phyloP scores from a whole-genome alignment of 345 rosid genomes.

The Nephelium lappaceum region DNA sequence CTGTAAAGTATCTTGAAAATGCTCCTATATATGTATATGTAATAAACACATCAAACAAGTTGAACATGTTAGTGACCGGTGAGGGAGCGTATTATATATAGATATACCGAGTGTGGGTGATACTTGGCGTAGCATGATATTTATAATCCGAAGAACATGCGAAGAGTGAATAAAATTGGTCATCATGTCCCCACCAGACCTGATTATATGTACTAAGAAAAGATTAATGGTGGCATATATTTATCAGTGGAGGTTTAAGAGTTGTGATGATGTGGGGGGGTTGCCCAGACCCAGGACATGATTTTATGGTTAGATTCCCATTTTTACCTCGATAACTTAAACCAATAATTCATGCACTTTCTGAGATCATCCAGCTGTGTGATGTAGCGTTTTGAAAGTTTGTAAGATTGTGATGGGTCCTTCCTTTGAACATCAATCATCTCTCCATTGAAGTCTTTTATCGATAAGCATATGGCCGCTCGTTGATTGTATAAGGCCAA shows the following conservation, averaged over 20 bases:
- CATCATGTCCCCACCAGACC: not conserved
- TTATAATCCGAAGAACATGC: too few relatives aligned
- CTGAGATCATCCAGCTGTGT: slow-evolving; percentile 53
- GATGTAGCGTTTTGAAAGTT: slow-evolving; percentile 20
- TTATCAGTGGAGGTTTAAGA: slow-evolving; percentile 17
- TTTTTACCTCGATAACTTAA: slow-evolving; percentile 17
- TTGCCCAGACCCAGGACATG: not conserved
- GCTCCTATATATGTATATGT: too few relatives aligned
- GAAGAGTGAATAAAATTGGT: not conserved
- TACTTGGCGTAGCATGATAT: too few relatives aligned
- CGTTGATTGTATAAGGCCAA: not conserved
- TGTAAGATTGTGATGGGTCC: not conserved
- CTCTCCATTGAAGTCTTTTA: not conserved
- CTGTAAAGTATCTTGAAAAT: too few relatives aligned
- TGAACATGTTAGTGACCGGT: too few relatives aligned
- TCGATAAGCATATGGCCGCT: not conserved
- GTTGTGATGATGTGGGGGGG: slow-evolving; percentile 26
- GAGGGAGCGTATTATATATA: too few relatives aligned
- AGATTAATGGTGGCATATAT: not conserved
- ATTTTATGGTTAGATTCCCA: slow-evolving; percentile 15
- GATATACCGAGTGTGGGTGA: too few relatives aligned
- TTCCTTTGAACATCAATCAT: not conserved
- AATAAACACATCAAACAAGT: too few relatives aligned
- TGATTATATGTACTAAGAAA: not conserved
- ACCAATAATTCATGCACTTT: slow-evolving; percentile 54